Percentiles rank a stretch among this genome's conserved stretches.
These are phyloP conservation scores for Penicillium silybi DNA, from an alignment of 495 filamentous ascomycete genomes.

Conservation along the genomic window DNA sequence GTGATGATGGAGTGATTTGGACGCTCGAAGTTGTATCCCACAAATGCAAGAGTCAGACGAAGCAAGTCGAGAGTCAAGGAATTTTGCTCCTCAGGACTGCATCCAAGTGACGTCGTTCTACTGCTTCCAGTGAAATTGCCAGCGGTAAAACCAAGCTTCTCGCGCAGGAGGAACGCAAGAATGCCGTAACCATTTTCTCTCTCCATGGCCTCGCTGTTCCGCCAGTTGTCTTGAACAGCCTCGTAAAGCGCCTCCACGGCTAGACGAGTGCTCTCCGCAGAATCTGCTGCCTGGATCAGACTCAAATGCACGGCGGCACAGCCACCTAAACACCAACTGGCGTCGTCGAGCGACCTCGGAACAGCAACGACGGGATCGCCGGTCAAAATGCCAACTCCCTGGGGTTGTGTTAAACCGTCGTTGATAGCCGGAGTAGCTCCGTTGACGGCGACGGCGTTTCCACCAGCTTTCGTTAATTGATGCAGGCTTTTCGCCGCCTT, in stretches of 20 bases:
- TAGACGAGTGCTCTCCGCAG: constrained; percentile 63
- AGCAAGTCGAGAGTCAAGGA: constrained; percentile 67
- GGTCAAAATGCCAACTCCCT: constrained; percentile 75
- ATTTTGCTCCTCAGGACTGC: constrained; percentile 49
- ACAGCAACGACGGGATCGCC: constrained; percentile 80
- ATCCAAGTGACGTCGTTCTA: constrained; percentile 34
- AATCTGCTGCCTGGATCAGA: constrained; percentile 70
- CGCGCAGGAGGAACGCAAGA: constrained; percentile 69
- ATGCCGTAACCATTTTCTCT: constrained; percentile 90
- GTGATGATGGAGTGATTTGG: constrained; percentile 87
- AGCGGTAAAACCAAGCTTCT: constrained; percentile 59
- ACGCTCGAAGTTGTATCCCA: constrained; percentile 74
- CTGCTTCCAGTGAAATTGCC: constrained; percentile 19
- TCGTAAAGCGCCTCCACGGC: constrained; percentile 81
- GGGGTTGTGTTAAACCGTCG: constrained; percentile 71
- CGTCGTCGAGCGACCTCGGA: constrained; percentile 82
- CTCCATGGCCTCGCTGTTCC: constrained; percentile 98
- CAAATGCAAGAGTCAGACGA: constrained; percentile 72
- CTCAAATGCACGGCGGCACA: constrained; percentile 81
- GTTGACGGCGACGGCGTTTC: constrained; percentile 81
- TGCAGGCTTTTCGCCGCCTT: constrained; percentile 68
- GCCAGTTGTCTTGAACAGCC: constrained; percentile 83
- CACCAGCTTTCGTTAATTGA: constrained; percentile 65
- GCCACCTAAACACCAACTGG: constrained; percentile 86
- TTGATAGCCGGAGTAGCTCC: constrained; percentile 84